Base-by-base conservation (phyloP, 2,329 filamentous ascomycete genomes). In the Domatiomyces catenatus region DNA sequence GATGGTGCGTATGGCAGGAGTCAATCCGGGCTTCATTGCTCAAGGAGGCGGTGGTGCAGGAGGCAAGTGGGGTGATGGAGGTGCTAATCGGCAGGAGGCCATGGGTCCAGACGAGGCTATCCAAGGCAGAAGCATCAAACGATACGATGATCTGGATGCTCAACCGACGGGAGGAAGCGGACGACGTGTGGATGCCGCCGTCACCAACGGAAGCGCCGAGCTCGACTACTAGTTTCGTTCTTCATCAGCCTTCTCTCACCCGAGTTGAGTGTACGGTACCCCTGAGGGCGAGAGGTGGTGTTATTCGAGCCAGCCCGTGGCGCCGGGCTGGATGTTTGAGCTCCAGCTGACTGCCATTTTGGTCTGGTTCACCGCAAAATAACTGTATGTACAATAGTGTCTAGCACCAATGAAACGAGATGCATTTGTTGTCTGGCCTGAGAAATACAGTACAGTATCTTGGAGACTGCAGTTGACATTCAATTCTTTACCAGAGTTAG, bases 71-170 rank as follows among this genome's bases (percentile, higher is more conserved):
- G 83, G 83, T 43, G 84, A 87, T 56, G 83, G 83, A 22, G 73
- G 73, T 2, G 84, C 86, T 47, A 83, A 84, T 42, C 83, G 78
- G 20, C 80, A 83, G 49, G 71, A 71, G 32, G 81, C 84, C 2
- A 83, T 89, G 53, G 89, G 88, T 0, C 90, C 92, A 18, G 79
- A 86, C 18, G 89, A 96, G 67, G 90, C 92, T 8, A 88, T 94
- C 0, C 86, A 93, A 59, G 92, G 92, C 4, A 80, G 92, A 51
- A 94, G 86, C 54, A 71, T 98, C 57, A 94, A 94, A 75, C 95
- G 87, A 66, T 98, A 98, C 64, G 93, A 98, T 67, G 92, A 98
- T 64, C 73, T 98, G 20, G 92, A 98, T 69, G 90, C 93, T 32
- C 54, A 54, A 36, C 59, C 59, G 1, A 54, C 44, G 17, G 49